Conservation (phyloP, 148 eudicot genomes). For the Chenopodium album region DNA sequence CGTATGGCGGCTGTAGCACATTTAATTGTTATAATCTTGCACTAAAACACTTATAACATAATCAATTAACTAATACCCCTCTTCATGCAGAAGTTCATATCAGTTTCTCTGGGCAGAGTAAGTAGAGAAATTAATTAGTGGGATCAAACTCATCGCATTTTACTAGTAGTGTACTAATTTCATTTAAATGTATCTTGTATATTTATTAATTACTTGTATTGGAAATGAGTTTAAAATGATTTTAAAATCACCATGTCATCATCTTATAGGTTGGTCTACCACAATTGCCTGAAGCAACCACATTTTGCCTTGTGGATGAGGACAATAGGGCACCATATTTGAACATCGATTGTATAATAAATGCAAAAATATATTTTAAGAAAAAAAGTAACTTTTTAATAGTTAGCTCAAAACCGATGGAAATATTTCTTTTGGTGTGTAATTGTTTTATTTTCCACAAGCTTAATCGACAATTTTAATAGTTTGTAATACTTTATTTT, state of each 20-base stretch:
- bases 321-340: not conserved
- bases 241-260: not conserved
- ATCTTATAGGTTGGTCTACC: not conserved
- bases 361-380: no score
- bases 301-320: not conserved
- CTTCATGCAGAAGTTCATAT: slow-evolving; percentile 3
- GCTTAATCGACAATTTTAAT: not conserved
- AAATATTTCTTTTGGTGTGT: not conserved
- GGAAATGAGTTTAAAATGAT: not conserved
- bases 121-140: not conserved
- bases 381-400: not conserved
- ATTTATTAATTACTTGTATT: not conserved
- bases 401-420: not conserved
- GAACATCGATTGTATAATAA: no score
- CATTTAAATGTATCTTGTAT: not conserved
- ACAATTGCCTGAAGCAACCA: not conserved
- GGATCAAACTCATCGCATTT: slow-evolving; percentile 4
- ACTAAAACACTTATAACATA: not conserved
- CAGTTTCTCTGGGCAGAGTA: not conserved
- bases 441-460: not conserved
- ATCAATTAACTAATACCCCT: not conserved
- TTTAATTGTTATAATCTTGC: slow-evolving; percentile 5
- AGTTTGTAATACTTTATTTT: no score
- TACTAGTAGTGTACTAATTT: not conserved
- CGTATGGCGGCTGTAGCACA: slow-evolving; percentile 35